phyloP scores from a whole-genome alignment of 441 rosid genomes.

The Gossypium trilobum region DNA sequence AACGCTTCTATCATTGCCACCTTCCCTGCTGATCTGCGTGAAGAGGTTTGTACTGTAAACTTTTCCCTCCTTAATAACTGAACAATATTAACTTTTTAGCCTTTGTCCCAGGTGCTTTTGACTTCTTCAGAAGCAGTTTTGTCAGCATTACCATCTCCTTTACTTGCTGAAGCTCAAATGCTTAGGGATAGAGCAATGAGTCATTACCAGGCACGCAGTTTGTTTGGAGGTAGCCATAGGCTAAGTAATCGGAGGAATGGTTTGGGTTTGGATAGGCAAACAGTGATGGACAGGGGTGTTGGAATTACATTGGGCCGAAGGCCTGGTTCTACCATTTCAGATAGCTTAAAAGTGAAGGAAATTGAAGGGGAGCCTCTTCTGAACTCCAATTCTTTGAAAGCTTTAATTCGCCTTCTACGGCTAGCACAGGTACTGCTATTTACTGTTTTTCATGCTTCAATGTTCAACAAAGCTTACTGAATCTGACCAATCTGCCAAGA shows the following conservation, averaged over 20 bases:
- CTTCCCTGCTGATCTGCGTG: slow-evolving; percentile 92
- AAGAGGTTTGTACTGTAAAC: slow-evolving; percentile 59
- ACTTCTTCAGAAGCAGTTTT: slow-evolving; percentile 93
- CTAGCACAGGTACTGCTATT: slow-evolving; percentile 63
- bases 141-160: slow-evolving; percentile 82
- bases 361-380: slow-evolving; percentile 85
- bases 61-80: slow-evolving; percentile 15
- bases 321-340: slow-evolving; percentile 50
- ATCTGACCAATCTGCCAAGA: background rate
- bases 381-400: slow-evolving; percentile 67
- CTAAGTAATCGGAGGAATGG: slow-evolving; percentile 74
- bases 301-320: slow-evolving; percentile 80
- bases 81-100: slow-evolving; percentile 19
- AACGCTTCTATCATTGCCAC: slow-evolving; percentile 98
- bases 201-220: slow-evolving; percentile 91
- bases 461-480: slow-evolving; percentile 6
- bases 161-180: slow-evolving; percentile 94
- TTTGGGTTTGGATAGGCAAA: slow-evolving; percentile 82
- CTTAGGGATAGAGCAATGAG: slow-evolving; percentile 95
- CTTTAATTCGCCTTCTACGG: slow-evolving; percentile 69
- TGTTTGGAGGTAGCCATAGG: slow-evolving; percentile 78
- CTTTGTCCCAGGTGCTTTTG: slow-evolving; percentile 65
- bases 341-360: slow-evolving; percentile 66
- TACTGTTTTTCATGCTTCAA: slow-evolving; percentile 6
- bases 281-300: slow-evolving; percentile 90